Base-by-base conservation (phyloP, 345 rosid species). In the Angophora floribunda region DNA sequence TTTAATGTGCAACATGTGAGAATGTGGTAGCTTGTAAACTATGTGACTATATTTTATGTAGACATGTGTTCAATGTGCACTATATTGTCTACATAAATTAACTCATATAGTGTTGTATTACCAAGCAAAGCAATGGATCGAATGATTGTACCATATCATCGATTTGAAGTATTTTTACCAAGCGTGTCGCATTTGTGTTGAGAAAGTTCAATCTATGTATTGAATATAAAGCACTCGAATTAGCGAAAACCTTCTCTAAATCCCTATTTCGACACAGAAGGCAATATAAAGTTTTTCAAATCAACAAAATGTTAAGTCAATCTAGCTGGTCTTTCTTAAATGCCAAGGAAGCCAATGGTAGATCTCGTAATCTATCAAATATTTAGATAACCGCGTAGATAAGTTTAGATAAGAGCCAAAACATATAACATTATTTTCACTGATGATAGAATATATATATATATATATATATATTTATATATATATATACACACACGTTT, bases 101-200 rank as follows among this genome's bases (percentile, higher is more conserved):
- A 63, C 13, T 63, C 32, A 5, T 63, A n/a, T 63, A 13, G 6
- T 63, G 41, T 4, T 5, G 1, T n/a, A 36, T 63, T n/a, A 13
- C 13, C 0, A 1, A 1, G n/a, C 4, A 63, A 0, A 63, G 2
- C 0, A 9, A 4, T 13, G 30, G 9, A 4, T 63, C 14, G n/a
- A 63, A 13, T 14, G 16, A 52, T 15, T 14, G 53, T 6, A 52
- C 14, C 5, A 2, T 14, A n/a, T n/a, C 19, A n/a, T n/a, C 1
- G 0, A 7, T 13, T 63, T 13, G 41, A 14, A n/a, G 75, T n/a
- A n/a, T n/a, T n/a, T n/a, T n/a, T n/a, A 7, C n/a, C 30, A 13
- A 63, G 36, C 7, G 4, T 0, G 3, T 61, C 15, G 36, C 36
- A 6, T 6, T 63, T 7, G 36, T n/a, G 36, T n/a, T n/a, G 32